Base-by-base conservation (phyloP, 192 early-diverging fungal species). In the Oehlia diaphana region DNA sequence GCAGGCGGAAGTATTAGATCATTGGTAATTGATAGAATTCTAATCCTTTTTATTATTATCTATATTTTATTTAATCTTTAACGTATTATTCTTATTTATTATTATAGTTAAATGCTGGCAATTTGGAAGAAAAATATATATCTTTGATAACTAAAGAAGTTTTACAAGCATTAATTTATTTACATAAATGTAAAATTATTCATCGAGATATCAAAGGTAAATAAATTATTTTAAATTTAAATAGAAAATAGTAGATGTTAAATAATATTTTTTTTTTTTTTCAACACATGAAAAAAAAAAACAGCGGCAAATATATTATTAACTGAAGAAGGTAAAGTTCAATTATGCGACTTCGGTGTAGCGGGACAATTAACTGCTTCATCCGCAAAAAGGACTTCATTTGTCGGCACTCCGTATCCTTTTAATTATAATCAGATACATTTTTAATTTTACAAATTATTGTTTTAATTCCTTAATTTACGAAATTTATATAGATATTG, bases 161-260 rank as follows among this genome's bases (percentile, higher is more conserved):
- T 10, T 87, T 98, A 69, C 82, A 90, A 66, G 98, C 97, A 3
- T 89, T 99, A 19, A 88, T 90, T 31, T 99, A 98, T 85, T 86
- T 99, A 58, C 98, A 99, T 82, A 95, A 95, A 72, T 92, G 93
- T 53, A 88, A 91, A 19, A 99, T 99, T 76, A 97, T 99, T 81
- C 98, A 99, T 80, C 89, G 98, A 71, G 98, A 99, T 80, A 96
- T 99, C 73, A 99, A 99, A 90, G 95, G 95, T 95, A 84, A 16
- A 62, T 66, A 2, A 23, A 58, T 10, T 16, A 31, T 44, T 37
- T 14, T 31, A 69, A 31, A 13, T 58, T 62, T 33, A 26, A 26
- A 26, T 75, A 16, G 63, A 33, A 23, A 61, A 31, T 31, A 31
- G 2, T 39, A 37, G 14, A 63, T 19, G 9, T 75, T 26, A 62